These are phyloP conservation scores for Neophaeococcomyces mojaviensis DNA, from an alignment of 2,329 filamentous ascomycete species.

Conservation along the genomic window DNA sequence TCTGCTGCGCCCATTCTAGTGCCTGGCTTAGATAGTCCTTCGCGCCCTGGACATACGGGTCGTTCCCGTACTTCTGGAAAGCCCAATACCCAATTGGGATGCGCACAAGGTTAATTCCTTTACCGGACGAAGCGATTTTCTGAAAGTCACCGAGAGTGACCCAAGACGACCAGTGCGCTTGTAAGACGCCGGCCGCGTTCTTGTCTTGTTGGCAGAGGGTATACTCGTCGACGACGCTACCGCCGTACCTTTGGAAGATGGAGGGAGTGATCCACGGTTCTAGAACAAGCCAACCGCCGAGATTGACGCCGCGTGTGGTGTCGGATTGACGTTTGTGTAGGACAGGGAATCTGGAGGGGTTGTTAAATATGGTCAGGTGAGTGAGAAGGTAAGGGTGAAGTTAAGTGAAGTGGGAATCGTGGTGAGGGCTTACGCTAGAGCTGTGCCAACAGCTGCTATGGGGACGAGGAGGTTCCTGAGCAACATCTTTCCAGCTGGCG, in stretches of 20 bases:
- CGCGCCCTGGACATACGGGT: conserved; percentile 58
- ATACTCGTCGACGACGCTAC: conserved; percentile 51
- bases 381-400: background rate
- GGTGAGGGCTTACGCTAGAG: conserved; percentile 12
- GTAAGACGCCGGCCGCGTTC: conserved; percentile 41
- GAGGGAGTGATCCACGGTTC: conserved; percentile 60
- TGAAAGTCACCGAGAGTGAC: conserved; percentile 49
- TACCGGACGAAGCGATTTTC: conserved; percentile 39
- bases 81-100: conserved; percentile 64
- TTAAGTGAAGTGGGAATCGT: background rate
- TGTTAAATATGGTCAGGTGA: background rate
- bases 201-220: conserved; percentile 46
- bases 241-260: conserved; percentile 45
- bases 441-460: conserved; percentile 13
- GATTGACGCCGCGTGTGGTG: conserved; percentile 49
- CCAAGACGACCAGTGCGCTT: conserved; percentile 53
- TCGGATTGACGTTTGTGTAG: conserved; percentile 12
- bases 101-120: conserved; percentile 56
- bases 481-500: conserved; percentile 3
- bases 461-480: conserved; percentile 12
- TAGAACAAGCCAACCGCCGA: conserved; percentile 58
- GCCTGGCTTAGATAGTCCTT: conserved; percentile 51
- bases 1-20: conserved; percentile 50
- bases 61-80: conserved; percentile 43
- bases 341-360: conserved; percentile 14